These are phyloP conservation scores for Hirsutella minnesotensis DNA, from an alignment of 2,329 filamentous ascomycete genomes.

Conservation along the genomic window DNA sequence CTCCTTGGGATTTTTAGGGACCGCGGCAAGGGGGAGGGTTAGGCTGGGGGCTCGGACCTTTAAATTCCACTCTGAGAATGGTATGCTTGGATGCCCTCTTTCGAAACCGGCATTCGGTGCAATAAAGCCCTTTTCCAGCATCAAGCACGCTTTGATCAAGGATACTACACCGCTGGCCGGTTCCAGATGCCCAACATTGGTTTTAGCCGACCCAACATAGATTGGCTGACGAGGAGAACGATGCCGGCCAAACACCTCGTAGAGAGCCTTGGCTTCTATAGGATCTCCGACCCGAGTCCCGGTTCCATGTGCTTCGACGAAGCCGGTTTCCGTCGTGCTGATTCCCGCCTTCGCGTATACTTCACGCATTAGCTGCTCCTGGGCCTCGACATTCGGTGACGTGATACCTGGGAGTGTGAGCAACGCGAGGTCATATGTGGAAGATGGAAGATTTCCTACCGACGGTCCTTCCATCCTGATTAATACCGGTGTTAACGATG, in stretches of 20 bases:
- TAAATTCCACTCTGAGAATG: slow-evolving; percentile 35
- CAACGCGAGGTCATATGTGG: background rate
- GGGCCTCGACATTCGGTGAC: slow-evolving; percentile 38
- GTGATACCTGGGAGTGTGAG: slow-evolving; percentile 35
- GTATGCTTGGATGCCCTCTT: slow-evolving; percentile 34
- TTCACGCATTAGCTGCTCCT: slow-evolving; percentile 26
- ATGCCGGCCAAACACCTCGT: slow-evolving; percentile 26
- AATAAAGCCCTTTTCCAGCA: slow-evolving; percentile 37
- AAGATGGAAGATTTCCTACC: slow-evolving; percentile 3
- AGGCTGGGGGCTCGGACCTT: slow-evolving; percentile 34
- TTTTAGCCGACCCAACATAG: slow-evolving; percentile 36
- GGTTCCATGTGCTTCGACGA: slow-evolving; percentile 41
- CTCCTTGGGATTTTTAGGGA: too few species aligned
- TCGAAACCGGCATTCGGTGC: slow-evolving; percentile 38
- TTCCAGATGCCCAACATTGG: slow-evolving; percentile 40
- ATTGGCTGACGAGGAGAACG: slow-evolving; percentile 26
- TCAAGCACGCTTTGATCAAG: slow-evolving; percentile 38
- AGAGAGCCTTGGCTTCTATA: slow-evolving; percentile 37
- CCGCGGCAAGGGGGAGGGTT: too few species aligned
- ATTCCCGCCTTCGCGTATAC: slow-evolving; percentile 20
- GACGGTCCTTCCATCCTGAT: slow-evolving; percentile 40
- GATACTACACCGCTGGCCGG: slow-evolving; percentile 36
- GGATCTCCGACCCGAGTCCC: slow-evolving; percentile 46
- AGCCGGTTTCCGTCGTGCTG: slow-evolving; percentile 16
- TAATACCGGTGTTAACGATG: slow-evolving; percentile 36